A percentile compares a stretch with the other conserved stretches of the same genome.
Conservation (phyloP, 2,329 filamentous ascomycete genomes). For the Tothia fuscella region DNA sequence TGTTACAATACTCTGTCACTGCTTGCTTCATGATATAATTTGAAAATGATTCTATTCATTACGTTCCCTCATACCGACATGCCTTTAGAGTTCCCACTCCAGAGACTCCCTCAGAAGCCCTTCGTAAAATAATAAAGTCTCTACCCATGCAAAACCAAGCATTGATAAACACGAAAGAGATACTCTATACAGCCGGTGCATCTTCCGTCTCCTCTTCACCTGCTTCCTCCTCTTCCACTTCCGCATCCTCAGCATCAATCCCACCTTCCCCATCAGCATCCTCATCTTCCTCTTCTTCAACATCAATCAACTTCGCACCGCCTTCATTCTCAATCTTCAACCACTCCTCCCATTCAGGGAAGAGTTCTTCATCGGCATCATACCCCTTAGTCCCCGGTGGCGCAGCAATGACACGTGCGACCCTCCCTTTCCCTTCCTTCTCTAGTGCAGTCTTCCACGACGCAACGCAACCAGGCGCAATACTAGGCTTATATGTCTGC, state of each 20-base stretch:
- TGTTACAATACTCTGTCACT: too few species aligned
- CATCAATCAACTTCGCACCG: slow-evolving; percentile 29
- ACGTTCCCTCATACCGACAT: too few species aligned
- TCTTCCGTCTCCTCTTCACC: slow-evolving; percentile 1
- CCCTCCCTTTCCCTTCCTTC: slow-evolving; percentile 71
- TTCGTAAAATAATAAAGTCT: too few species aligned
- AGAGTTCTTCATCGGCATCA: slow-evolving; percentile 62
- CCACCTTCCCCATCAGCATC: slow-evolving; percentile 23
- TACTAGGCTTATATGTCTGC: slow-evolving; percentile 87
- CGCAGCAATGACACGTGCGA: slow-evolving; percentile 70
- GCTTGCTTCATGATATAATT: too few species aligned
- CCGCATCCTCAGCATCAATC: slow-evolving; percentile 8
- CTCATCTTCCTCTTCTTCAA: slow-evolving; percentile 27
- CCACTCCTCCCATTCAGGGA: slow-evolving; percentile 94
- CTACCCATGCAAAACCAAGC: too few species aligned
- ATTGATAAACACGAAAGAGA: too few species aligned
- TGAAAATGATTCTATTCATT: too few species aligned
- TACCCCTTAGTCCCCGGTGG: slow-evolving; percentile 57
- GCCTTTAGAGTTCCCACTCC: too few species aligned
- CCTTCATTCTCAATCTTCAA: slow-evolving; percentile 68
- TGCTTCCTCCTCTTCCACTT: slow-evolving; percentile 1
- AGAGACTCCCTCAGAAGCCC: too few species aligned
- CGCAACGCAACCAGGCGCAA: slow-evolving; percentile 53
- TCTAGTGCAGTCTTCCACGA: slow-evolving; percentile 78
- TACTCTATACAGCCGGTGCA: too few species aligned